phyloP scores from a whole-genome alignment of 2,329 filamentous ascomycete species.

The Apiospora hydei region DNA sequence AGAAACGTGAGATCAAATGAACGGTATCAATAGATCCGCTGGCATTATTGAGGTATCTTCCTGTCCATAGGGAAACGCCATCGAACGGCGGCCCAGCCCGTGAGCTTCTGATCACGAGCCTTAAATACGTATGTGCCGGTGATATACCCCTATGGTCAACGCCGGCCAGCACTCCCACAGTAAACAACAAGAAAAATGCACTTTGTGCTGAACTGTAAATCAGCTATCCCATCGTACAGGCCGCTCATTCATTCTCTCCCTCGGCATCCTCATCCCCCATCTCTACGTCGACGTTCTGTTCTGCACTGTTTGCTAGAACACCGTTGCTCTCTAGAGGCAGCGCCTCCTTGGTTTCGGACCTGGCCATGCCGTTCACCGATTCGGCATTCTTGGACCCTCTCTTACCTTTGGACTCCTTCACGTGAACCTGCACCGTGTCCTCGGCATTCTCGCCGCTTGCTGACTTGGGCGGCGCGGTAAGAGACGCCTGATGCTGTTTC shows the following conservation, averaged over 20 bases:
- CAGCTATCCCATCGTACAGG: slow-evolving; percentile 12
- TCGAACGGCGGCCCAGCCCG: neutral
- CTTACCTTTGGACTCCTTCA: slow-evolving; percentile 43
- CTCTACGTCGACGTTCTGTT: slow-evolving; percentile 27
- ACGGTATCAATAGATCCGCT: neutral
- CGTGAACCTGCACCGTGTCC: slow-evolving; percentile 46
- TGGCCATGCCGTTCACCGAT: slow-evolving; percentile 33
- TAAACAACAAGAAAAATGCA: slow-evolving; percentile 13
- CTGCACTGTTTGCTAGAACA: slow-evolving; percentile 27
- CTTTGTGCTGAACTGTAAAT: neutral
- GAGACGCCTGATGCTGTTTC: slow-evolving; percentile 29
- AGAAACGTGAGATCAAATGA: neutral
- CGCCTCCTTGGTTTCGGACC: slow-evolving; percentile 32
- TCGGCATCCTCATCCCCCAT: slow-evolving; percentile 31
- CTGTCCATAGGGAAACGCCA: slow-evolving; percentile 12
- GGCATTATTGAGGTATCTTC: slow-evolving; percentile 7
- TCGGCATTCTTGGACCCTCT: slow-evolving; percentile 39
- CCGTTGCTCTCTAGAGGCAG: slow-evolving; percentile 25
- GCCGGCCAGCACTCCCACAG: neutral
- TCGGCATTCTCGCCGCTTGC: slow-evolving; percentile 35
- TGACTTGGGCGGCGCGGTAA: slow-evolving; percentile 10
- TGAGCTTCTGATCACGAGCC: neutral
- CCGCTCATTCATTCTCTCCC: slow-evolving; percentile 29
- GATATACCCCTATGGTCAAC: slow-evolving; percentile 2
- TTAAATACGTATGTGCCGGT: neutral